phyloP scores from a whole-genome alignment of 108 stramenopile species.

The Conticribra weissflogii region DNA sequence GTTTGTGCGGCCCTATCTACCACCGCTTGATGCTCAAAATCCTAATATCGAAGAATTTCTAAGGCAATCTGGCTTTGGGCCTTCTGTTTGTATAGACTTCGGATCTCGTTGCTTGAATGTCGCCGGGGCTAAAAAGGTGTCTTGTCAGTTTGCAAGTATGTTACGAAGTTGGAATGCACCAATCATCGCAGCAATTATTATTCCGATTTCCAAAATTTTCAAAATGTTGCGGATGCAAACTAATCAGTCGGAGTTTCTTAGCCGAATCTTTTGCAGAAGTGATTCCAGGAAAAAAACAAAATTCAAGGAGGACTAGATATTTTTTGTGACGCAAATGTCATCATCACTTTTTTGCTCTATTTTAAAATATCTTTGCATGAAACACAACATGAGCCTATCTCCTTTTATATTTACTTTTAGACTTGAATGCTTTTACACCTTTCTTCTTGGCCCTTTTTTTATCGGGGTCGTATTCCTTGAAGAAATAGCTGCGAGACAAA shows the following conservation, averaged over 20 bases:
- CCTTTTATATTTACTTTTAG: constrained; percentile 72
- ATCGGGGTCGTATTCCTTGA: constrained; percentile 63
- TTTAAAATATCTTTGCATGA: neutral
- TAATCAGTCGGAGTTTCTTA: no score
- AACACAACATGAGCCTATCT: constrained; percentile 17
- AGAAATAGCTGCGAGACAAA: constrained; percentile 41
- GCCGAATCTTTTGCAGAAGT: no score
- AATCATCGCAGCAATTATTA: neutral
- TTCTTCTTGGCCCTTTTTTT: constrained; percentile 59
- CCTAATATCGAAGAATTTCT: constrained; percentile 4
- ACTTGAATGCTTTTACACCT: constrained; percentile 71
- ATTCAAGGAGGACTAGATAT: no score
- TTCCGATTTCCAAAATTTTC: no score
- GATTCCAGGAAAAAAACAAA: no score
- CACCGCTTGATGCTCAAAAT: constrained; percentile 8
- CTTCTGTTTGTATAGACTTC: neutral
- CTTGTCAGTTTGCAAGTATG: neutral
- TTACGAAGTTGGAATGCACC: neutral
- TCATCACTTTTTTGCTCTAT: no score
- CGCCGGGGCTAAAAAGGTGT: neutral
- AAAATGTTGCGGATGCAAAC: no score
- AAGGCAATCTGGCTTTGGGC: constrained; percentile 6
- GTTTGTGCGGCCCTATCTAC: constrained; percentile 16
- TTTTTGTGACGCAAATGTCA: no score
- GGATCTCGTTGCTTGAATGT: neutral